A percentile compares a stretch with the other conserved stretches of the same genome.
Conservation (phyloP, 2,329 filamentous ascomycete species). For the Thermomyces lanuginosus region DNA sequence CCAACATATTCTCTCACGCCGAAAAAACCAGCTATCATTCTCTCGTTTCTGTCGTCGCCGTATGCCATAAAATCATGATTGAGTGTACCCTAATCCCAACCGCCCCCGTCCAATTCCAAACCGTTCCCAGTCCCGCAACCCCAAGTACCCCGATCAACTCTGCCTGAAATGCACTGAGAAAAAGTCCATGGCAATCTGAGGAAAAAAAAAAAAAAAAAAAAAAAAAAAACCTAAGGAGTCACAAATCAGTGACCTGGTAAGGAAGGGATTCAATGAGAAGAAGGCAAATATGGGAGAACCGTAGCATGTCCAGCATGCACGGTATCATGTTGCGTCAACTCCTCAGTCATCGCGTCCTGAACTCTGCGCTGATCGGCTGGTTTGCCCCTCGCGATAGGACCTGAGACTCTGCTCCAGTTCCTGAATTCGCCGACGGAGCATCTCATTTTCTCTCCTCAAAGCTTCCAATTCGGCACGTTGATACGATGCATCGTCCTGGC, state of each 20-base stretch:
- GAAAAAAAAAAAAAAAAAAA: constrained; percentile 2
- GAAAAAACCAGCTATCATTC: neutral
- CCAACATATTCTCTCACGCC: no score
- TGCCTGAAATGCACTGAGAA: neutral
- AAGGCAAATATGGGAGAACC: constrained; percentile 1
- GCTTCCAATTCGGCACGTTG: constrained; percentile 29
- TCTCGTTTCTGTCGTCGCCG: constrained; percentile 2
- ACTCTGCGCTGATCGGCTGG: constrained; percentile 6
- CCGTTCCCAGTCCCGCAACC: constrained; percentile 1
- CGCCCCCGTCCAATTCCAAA: constrained; percentile 3
- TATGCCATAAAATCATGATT: constrained; percentile 5
- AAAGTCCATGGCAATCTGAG: no score
- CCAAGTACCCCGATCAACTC: neutral
- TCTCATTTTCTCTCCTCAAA: constrained; percentile 31
- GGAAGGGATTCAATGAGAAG: constrained; percentile 1
- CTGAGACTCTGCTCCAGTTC: constrained; percentile 27
- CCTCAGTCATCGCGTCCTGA: constrained; percentile 7
- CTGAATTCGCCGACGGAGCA: constrained; percentile 26
- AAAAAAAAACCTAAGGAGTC: constrained; percentile 3
- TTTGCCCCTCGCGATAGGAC: constrained; percentile 12
- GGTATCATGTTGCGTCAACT: no score
- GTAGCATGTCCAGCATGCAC: constrained; percentile 2
- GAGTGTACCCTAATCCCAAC: constrained; percentile 2
- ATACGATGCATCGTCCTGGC: constrained; percentile 27
- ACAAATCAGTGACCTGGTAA: constrained; percentile 1